A percentile compares a stretch with the other conserved stretches of the same genome.
These are phyloP conservation scores for Verticillium klebahnii DNA, from an alignment of 2,329 filamentous ascomycete genomes.

Conservation along the genomic window DNA sequence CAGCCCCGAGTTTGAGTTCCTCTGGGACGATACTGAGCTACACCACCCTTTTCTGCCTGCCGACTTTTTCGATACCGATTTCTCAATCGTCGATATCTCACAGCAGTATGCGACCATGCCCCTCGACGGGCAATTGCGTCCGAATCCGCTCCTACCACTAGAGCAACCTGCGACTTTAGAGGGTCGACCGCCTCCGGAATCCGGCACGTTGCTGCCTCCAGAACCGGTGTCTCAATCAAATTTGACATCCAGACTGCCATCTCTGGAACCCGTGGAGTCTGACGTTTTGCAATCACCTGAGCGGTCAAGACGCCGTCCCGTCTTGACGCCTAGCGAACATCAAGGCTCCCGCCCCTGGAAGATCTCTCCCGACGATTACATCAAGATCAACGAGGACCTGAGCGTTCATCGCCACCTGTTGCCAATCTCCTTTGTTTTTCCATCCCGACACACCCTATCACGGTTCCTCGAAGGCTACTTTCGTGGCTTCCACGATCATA, in stretches of 20 bases:
- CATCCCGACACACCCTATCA: conserved; percentile 40
- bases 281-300: not conserved
- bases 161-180: no score
- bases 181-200: no score
- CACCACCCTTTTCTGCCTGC: not conserved
- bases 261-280: not conserved
- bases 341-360: not conserved
- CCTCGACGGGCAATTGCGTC: no score
- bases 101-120: no score
- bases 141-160: no score
- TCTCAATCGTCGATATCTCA: not conserved
- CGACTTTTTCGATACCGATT: not conserved
- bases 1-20: not conserved
- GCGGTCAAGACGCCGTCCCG: conserved; percentile 8
- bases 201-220: no score
- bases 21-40: not conserved
- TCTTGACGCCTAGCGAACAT: no score
- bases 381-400: conserved; percentile 8
- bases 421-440: conserved; percentile 39
- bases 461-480: conserved; percentile 47
- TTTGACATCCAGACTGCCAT: not conserved
- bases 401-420: conserved; percentile 25
- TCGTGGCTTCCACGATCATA: conserved; percentile 43
- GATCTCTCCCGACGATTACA: conserved; percentile 9
- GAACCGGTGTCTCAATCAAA: not conserved